Base-by-base conservation (phyloP, 768 basidiomycete species). In the Trametes cubensis region DNA sequence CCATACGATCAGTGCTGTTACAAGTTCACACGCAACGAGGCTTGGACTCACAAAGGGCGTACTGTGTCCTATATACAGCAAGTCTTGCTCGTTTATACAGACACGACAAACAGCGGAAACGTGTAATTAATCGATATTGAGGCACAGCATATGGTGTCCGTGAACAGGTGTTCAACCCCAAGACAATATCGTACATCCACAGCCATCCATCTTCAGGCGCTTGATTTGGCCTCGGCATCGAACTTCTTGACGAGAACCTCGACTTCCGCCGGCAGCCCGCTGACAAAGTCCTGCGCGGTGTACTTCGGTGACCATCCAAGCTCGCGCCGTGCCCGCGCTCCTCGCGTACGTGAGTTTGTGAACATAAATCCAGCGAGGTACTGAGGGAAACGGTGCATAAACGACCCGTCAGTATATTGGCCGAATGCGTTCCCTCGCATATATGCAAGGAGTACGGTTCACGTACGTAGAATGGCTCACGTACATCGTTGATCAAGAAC, bases 241-340 rank as follows among this genome's bases (percentile, higher is more conserved):
- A 17, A 10, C 7, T 20, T 21, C 46, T 38, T 17, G 48, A 51
- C 48, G 18, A 26, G 17, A 11, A 58, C 61, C 21, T 75, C 71
- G 34, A 80, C 74, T 61, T 82, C 79, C 1, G 72, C 68, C 42
- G 68, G 69, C 53, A 83, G 72, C 60, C 77, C 79, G 7, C 69
- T 76, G 46, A 81, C 58, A 67, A 84, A 66, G 56, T 81, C 79
- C 13, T 51, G 56, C 6, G 70, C 79, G 0, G 74, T 76, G 55
- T 79, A 73, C 15, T 66, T 72, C 2, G 81, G 80, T 45, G 74
- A 76, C 81, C 82, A 83, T 2, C 81, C 81, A 62, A 82, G 66
- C 10, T 70, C 10, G 74, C 59, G n/a, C 6, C 73, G 46, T 72
- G 75, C 38, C 6, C 64, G 30, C 58, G 52, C 60, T 2, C 13